Conservation (phyloP, 805 yeast species). For the Torulaspora microellipsoides region DNA sequence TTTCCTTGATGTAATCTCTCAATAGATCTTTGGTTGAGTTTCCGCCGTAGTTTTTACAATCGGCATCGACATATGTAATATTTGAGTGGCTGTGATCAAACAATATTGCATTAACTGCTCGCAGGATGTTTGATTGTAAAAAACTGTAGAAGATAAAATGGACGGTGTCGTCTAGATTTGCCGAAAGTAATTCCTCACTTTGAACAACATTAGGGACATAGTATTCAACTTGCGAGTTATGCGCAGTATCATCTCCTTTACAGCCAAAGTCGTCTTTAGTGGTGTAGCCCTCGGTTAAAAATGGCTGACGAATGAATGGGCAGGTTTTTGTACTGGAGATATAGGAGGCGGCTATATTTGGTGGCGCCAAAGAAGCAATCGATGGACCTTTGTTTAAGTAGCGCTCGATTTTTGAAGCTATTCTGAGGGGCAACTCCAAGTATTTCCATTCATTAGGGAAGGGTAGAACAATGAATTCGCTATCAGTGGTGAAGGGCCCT, state of each 20-base stretch:
- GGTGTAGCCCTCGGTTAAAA: conserved; percentile 61
- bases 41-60: conserved; percentile 40
- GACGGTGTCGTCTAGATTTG: conserved; percentile 36
- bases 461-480: conserved; percentile 81
- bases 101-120: conserved; percentile 38
- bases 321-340: conserved; percentile 10
- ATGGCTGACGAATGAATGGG: conserved; percentile 24
- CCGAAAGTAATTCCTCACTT: conserved; percentile 26
- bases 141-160: conserved; percentile 81
- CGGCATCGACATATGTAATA: conserved; percentile 31
- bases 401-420: conserved; percentile 52
- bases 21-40: conserved; percentile 43
- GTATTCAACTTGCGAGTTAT: conserved; percentile 52
- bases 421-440: conserved; percentile 50
- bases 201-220: conserved; percentile 78
- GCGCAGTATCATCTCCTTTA: conserved; percentile 83
- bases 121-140: conserved; percentile 48
- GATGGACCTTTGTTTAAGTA: conserved; percentile 49
- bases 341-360: conserved; percentile 4
- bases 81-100: conserved; percentile 17
- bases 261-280: conserved; percentile 81
- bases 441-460: conserved; percentile 76
- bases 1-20: conserved; percentile 36
- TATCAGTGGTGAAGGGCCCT: conserved; percentile 77
- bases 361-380: conserved; percentile 20